A percentile compares a stretch with the other conserved stretches of the same genome.
Conservation (phyloP, 2,329 filamentous ascomycete genomes). For the Pezicula rhizophila region DNA sequence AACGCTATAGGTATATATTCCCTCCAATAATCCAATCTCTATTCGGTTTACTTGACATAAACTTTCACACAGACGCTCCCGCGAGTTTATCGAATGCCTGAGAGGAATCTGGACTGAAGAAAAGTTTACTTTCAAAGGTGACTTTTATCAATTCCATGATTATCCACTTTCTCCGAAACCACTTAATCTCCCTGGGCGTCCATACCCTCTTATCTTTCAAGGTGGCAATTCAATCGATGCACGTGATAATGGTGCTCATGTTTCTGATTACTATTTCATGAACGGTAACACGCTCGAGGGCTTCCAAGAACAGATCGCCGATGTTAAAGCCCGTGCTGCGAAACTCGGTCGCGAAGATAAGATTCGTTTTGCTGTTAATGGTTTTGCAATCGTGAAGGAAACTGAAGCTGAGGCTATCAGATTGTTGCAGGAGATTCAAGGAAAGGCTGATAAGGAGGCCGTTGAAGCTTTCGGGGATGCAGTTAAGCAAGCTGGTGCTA, state of each 20-base stretch:
- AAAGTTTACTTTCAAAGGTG: constrained; percentile 43
- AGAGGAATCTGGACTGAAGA: constrained; percentile 45
- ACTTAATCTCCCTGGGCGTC: constrained; percentile 34
- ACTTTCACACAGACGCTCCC: constrained; percentile 27
- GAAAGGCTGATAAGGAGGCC: constrained; percentile 44
- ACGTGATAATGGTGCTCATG: constrained; percentile 40
- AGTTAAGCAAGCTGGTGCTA: constrained; percentile 43
- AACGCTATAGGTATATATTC: constrained; percentile 35
- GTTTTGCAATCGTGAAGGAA: constrained; percentile 43
- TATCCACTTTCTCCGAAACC: constrained; percentile 45
- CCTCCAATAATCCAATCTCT: not conserved
- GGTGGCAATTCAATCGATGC: constrained; percentile 46
- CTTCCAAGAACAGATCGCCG: constrained; percentile 42
- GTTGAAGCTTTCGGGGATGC: constrained; percentile 43
- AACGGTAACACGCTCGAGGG: constrained; percentile 50
- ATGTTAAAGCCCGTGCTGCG: constrained; percentile 40
- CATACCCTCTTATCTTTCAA: constrained; percentile 47
- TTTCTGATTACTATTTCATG: constrained; percentile 49
- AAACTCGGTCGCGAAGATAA: constrained; percentile 37
- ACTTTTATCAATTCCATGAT: constrained; percentile 47
- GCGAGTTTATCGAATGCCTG: constrained; percentile 45
- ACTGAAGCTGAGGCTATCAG: constrained; percentile 43
- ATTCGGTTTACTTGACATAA: not conserved
- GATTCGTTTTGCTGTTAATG: constrained; percentile 44
- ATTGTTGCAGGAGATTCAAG: constrained; percentile 45